Conservation (phyloP, 2,329 filamentous ascomycete genomes). For the Monosporascus sp. region DNA sequence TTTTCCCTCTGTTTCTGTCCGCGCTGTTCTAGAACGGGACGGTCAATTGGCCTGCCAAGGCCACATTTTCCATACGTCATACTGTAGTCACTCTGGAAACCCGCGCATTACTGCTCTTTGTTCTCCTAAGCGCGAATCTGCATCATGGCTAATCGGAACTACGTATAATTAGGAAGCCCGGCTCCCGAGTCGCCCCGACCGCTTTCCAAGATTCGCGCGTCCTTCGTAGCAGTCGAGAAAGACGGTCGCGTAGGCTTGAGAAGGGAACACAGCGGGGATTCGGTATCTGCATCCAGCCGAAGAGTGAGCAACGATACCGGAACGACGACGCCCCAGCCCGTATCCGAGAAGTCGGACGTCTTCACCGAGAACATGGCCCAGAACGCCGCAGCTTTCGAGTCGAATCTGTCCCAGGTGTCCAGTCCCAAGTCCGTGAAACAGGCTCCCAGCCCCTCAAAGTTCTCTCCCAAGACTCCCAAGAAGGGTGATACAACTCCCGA, state of each 20-base stretch:
- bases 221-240: constrained; percentile 68
- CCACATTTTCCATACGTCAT: background rate
- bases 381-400: constrained; percentile 23
- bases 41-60: background rate
- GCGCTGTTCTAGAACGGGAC: background rate
- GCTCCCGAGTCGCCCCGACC: constrained; percentile 52
- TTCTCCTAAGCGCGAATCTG: background rate
- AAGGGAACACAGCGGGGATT: constrained; percentile 39
- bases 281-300: constrained; percentile 30
- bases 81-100: background rate
- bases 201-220: constrained; percentile 70
- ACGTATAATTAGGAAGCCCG: constrained; percentile 30
- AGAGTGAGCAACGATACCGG: constrained; percentile 35
- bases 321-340: constrained; percentile 32
- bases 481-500: constrained; percentile 15
- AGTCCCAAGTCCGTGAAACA: constrained; percentile 33
- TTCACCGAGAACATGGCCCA: constrained; percentile 27
- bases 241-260: constrained; percentile 52
- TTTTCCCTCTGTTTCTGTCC: no score
- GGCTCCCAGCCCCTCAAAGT: constrained; percentile 5
- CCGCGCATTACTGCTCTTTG: background rate
- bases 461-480: constrained; percentile 13
- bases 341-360: constrained; percentile 34
- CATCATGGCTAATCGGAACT: constrained; percentile 21
- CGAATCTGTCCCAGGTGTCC: constrained; percentile 32